phyloP scores from a whole-genome alignment of 163 green algal genomes.

The Chloromonas sp. region DNA sequence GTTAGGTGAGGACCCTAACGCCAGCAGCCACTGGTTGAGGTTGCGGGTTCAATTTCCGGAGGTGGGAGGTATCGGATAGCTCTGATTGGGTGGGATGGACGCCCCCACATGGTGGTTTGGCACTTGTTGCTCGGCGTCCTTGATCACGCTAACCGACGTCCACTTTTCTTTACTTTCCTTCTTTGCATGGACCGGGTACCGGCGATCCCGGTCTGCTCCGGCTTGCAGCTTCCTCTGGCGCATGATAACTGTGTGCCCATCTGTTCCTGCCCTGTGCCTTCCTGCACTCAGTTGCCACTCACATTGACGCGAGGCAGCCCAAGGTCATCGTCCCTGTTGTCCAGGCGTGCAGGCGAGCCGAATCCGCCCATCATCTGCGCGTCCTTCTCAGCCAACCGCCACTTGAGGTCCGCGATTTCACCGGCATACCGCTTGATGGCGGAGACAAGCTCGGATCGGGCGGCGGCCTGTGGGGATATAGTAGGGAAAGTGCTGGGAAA shows the following conservation, averaged over 20 bases:
- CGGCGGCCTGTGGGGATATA: conserved; percentile 22
- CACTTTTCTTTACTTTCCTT: too few relatives aligned
- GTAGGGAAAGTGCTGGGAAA: not conserved
- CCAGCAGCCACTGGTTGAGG: too few relatives aligned
- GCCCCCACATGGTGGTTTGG: too few relatives aligned
- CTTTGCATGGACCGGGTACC: too few relatives aligned
- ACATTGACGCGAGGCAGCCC: not conserved
- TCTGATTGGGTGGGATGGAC: too few relatives aligned
- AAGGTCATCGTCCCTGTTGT: not conserved
- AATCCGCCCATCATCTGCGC: conserved; percentile 73
- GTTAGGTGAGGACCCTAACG: too few relatives aligned
- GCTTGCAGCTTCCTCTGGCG: not conserved
- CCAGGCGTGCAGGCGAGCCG: conserved; percentile 23
- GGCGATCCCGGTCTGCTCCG: too few relatives aligned
- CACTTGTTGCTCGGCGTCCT: too few relatives aligned
- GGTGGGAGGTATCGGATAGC: too few relatives aligned
- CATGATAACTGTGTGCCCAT: not conserved
- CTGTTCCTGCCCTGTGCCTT: not conserved
- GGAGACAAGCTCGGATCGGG: conserved; percentile 55
- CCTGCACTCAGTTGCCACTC: not conserved
- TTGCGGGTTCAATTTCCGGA: too few relatives aligned
- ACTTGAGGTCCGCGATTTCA: conserved; percentile 62
- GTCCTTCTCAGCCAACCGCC: conserved; percentile 65
- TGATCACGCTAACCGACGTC: too few relatives aligned
- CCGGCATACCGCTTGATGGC: conserved; percentile 54